Evolutionary conservation across 768 basidiomycete species (phyloP), one percentile per base, ranked within the genome.

Genomic region (Pleurotus eryngii): DNA sequence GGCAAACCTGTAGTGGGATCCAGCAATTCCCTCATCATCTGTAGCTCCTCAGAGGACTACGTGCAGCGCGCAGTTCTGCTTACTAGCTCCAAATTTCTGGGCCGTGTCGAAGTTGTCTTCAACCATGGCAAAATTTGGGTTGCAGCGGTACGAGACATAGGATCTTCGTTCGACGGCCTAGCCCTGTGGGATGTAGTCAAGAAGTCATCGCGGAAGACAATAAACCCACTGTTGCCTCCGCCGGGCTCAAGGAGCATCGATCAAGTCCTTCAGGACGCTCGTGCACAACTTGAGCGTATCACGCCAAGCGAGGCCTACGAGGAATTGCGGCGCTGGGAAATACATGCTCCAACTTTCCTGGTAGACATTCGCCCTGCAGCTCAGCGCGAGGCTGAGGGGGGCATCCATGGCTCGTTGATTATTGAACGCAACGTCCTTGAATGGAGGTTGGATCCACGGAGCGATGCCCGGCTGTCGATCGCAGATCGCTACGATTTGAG

Each of bases 341-440:
- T 80, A 39, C 76, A 73, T 3, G 83, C 82, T 40, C 88, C 89
- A 1, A 85, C 84, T 1, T 80, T 91, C 55, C 75, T 92, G 42
- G 89, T 92, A 5, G 90, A 92, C 67, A 90, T 92, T 51, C 84
- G 90, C 5, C 81, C 89, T 0, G 80, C 75, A 39, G 77, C 76
- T 4, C 82, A 89, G 67, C 79, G 90, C 14, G 75, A 75, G 4
- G 67, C 66, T 47, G 72, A 80, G 30, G 90, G 90, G 0, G 76
- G 72, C 0, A 86, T 92, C 55, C 76, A 75, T 6, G 88, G 90
- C 0, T 80, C 89, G n/a, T 71, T 91, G 56, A 72, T 88, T 55
- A 80, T 92, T 57, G 90, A 91, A 64, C 79, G 90, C 20, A 91
- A 89, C 64, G 80, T 84, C 4, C 76, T 92, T 54, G 90, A 92